A percentile compares a stretch with the other conserved stretches of the same genome.
Conservation (phyloP, 31 red algal species). For the Asparagopsis taxiformis region DNA sequence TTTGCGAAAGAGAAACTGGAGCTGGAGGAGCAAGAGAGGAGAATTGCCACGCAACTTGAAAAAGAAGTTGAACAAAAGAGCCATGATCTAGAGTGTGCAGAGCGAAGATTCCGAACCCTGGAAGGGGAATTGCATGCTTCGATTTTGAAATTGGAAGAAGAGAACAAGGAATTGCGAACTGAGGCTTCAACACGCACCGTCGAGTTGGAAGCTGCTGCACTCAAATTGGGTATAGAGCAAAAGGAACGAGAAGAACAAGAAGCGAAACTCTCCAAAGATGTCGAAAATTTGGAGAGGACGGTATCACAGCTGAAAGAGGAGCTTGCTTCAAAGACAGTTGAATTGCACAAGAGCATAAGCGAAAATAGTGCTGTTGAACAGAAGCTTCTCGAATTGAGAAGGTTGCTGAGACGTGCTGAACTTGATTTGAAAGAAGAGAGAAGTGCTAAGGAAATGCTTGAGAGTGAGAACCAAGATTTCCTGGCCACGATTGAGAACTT, state of each 20-base stretch:
- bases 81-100: constrained; percentile 2
- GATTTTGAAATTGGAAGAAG: neutral
- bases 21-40: constrained; percentile 1
- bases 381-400: neutral
- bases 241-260: neutral
- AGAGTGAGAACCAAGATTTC: constrained; percentile 56
- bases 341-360: neutral
- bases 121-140: neutral
- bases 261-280: neutral
- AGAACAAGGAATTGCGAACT: neutral
- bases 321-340: neutral
- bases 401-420: constrained; percentile 7
- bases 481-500: constrained; percentile 30
- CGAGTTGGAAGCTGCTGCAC: neutral
- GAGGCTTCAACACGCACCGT: neutral
- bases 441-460: constrained; percentile 21
- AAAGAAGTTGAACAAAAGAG: constrained; percentile 8
- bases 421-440: constrained; percentile 29
- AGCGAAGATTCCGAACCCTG: constrained; percentile 3
- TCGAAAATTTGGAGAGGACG: neutral
- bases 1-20: neutral
- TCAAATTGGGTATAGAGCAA: neutral
- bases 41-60: neutral
- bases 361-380: neutral
- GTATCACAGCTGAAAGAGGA: neutral